Conservation (phyloP, 2,329 filamentous ascomycete genomes). For the Davidsoniella virescens region DNA sequence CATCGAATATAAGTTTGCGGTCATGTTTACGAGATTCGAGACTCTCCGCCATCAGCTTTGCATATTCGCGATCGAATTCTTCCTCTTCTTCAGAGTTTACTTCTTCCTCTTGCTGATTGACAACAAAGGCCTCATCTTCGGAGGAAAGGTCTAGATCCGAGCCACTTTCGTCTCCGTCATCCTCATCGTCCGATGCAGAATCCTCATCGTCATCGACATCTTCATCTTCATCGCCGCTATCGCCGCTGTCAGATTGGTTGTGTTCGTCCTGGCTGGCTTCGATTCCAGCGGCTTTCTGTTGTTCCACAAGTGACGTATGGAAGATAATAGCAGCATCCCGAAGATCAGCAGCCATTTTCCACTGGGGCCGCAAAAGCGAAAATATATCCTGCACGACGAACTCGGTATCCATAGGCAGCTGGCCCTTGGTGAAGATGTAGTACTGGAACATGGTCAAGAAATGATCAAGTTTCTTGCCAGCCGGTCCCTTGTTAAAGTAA, state of each 20-base stretch:
- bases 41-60: constrained; percentile 96
- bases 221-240: constrained; percentile 44
- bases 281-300: constrained; percentile 63
- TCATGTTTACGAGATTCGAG: constrained; percentile 92
- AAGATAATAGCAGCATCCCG: constrained; percentile 76
- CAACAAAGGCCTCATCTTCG: constrained; percentile 78
- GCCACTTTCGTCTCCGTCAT: constrained; percentile 42
- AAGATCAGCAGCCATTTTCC: constrained; percentile 68
- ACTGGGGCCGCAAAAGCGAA: constrained; percentile 70
- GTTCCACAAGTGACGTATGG: constrained; percentile 72
- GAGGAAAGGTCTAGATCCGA: constrained; percentile 23
- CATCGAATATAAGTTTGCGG: constrained; percentile 84
- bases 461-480: constrained; percentile 95
- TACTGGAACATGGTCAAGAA: constrained; percentile 96
- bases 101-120: constrained; percentile 78
- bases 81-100: constrained; percentile 88
- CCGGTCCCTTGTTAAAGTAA: constrained; percentile 84
- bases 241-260: constrained; percentile 65
- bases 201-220: constrained; percentile 43
- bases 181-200: constrained; percentile 36
- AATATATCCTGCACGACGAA: constrained; percentile 92
- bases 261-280: constrained; percentile 57
- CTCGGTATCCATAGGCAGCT: constrained; percentile 89
- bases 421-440: constrained; percentile 81
- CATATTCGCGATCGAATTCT: constrained; percentile 94